phyloP scores from a whole-genome alignment of 805 yeast species.

The Wickerhamiella brachini region DNA sequence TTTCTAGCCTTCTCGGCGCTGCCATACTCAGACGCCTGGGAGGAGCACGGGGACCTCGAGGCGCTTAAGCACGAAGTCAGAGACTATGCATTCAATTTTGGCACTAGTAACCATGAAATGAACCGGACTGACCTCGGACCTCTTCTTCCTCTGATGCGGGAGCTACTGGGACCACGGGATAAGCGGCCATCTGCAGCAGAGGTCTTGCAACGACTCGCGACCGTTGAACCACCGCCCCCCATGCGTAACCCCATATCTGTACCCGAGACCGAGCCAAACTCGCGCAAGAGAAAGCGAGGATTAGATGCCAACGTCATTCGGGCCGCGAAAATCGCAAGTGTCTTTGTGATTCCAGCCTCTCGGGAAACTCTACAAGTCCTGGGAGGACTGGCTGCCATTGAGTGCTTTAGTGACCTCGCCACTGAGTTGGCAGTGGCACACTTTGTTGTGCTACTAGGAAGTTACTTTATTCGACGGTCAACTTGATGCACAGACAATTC shows the following conservation, averaged over 20 bases:
- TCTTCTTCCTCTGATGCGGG: conserved; percentile 27
- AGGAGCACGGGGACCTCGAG: conserved; percentile 21
- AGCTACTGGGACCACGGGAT: conserved; percentile 27
- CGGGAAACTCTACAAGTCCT: conserved; percentile 2
- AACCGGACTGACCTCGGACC: conserved; percentile 19
- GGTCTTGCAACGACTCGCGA: conserved; percentile 24
- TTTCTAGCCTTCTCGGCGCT: conserved; percentile 56
- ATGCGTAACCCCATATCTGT: neutral
- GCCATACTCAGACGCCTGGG: conserved; percentile 36
- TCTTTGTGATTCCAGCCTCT: neutral
- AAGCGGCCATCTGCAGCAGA: conserved; percentile 33
- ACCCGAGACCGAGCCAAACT: neutral
- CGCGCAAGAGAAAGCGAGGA: neutral
- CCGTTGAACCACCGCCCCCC: neutral
- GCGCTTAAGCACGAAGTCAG: conserved; percentile 27
- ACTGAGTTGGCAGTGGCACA: conserved; percentile 2
- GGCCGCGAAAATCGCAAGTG: conserved; percentile 1
- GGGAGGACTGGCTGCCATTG: conserved; percentile 4
- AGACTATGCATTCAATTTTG: conserved; percentile 21
- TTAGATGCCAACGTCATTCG: conserved; percentile 1
- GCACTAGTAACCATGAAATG: conserved; percentile 10
- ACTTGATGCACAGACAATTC: neutral
- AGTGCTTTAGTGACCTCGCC: conserved; percentile 1
- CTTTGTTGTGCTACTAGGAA: conserved; percentile 1
- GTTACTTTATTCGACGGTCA: neutral